Evolutionary conservation across 768 basidiomycete genomes (phyloP).

Genomic region (Suillus cothurnatus): DNA sequence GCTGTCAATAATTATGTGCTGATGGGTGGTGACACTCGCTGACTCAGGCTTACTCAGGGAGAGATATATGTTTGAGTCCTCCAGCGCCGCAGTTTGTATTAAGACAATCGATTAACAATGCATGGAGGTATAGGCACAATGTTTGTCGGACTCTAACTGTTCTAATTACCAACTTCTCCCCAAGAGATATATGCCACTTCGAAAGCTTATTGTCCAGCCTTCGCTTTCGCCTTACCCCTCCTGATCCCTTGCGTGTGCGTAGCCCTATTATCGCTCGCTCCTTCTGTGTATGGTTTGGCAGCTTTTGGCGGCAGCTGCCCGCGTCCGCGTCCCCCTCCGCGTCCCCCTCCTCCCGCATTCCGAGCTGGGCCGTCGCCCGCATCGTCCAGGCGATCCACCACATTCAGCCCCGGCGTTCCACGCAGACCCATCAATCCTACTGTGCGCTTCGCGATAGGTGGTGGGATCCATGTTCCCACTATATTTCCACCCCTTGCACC

Average conservation of each 20-base stretch:
- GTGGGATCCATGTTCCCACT: conserved; percentile 16
- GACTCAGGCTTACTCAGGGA: too few species aligned
- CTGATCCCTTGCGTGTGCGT: neutral
- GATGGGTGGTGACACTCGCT: neutral
- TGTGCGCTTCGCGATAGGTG: conserved; percentile 42
- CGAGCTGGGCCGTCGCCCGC: neutral
- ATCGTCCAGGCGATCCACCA: conserved; percentile 4
- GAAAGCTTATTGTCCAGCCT: neutral
- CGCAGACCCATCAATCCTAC: conserved; percentile 53
- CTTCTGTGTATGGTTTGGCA: neutral
- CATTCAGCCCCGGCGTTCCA: conserved; percentile 25
- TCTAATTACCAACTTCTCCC: neutral
- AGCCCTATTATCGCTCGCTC: neutral
- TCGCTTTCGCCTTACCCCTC: neutral
- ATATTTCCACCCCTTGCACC: neutral
- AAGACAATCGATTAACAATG: neutral
- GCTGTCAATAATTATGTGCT: neutral
- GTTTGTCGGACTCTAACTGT: neutral
- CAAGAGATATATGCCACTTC: neutral
- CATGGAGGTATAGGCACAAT: neutral
- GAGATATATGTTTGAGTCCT: neutral
- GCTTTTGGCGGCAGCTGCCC: neutral
- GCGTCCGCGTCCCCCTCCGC: neutral
- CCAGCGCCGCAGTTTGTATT: neutral
- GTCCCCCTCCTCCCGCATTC: neutral